phyloP scores from a whole-genome alignment of 495 filamentous ascomycete genomes.

The Neurospora sp. region DNA sequence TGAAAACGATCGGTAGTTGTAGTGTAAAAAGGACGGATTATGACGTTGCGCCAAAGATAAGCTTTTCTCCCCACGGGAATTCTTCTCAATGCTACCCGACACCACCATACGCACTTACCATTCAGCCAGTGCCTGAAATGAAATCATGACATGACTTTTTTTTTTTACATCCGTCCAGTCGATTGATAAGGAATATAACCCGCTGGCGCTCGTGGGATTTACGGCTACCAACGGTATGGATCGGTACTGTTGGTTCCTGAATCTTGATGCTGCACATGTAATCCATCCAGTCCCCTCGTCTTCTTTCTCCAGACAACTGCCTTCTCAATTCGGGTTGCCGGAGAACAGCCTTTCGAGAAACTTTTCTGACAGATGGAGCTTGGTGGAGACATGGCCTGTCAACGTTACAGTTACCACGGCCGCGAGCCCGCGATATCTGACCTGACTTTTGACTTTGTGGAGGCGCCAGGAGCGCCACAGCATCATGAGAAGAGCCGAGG shows the following conservation, averaged over 20 bases:
- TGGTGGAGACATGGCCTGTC: background rate
- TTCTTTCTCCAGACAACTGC: background rate
- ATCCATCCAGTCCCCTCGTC: background rate
- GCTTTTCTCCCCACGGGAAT: background rate
- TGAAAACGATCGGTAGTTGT: background rate
- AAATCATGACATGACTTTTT: background rate
- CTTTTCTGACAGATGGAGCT: background rate
- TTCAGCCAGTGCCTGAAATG: background rate
- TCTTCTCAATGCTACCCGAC: background rate
- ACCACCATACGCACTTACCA: background rate
- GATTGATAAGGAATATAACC: background rate
- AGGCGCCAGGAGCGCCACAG: background rate
- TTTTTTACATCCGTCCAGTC: background rate
- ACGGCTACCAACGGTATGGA: background rate
- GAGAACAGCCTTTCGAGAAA: background rate
- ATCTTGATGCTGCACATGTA: background rate
- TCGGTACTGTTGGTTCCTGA: background rate
- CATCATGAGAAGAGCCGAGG: background rate
- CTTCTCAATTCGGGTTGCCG: background rate
- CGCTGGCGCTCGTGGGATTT: background rate
- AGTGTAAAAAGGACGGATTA: background rate
- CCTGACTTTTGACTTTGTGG: background rate
- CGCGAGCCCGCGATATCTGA: background rate
- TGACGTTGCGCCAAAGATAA: background rate
- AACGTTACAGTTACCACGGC: background rate